Evolutionary conservation across 1,284 basidiomycete genomes (phyloP).

Genomic region (Apiotrichum mycotoxinovorans): DNA sequence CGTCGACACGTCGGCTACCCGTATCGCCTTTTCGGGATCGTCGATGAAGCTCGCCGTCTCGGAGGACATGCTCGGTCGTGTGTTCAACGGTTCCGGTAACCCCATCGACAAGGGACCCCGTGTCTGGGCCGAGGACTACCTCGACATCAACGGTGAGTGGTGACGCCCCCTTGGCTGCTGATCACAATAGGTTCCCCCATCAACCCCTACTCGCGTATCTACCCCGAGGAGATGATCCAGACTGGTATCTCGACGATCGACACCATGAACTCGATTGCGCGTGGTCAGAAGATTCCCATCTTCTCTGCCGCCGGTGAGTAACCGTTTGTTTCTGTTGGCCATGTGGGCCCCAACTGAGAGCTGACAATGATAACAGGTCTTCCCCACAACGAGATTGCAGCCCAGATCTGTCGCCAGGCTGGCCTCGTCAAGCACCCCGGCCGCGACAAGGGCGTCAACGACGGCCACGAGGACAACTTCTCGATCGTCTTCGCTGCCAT

Average conservation of each 20-base stretch:
- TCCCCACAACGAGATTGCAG: constrained; percentile 99
- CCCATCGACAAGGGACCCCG: constrained; percentile 98
- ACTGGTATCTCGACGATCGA: constrained; percentile 99
- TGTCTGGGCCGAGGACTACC: constrained; percentile 98
- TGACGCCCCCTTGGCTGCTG: background rate
- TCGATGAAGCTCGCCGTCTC: constrained; percentile 99
- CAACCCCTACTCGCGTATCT: constrained; percentile 98
- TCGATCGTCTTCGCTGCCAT: constrained; percentile 99
- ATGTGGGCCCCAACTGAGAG: background rate
- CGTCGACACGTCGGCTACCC: constrained; percentile 88
- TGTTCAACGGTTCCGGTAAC: constrained; percentile 98
- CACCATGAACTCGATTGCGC: constrained; percentile 98
- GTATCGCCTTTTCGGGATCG: constrained; percentile 96
- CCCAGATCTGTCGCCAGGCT: constrained; percentile 99
- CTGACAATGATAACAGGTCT: constrained; percentile 59
- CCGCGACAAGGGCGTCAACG: constrained; percentile 86
- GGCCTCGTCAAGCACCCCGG: constrained; percentile 87
- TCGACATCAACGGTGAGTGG: constrained; percentile 91
- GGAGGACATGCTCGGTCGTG: constrained; percentile 99
- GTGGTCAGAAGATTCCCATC: constrained; percentile 99
- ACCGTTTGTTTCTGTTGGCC: no score
- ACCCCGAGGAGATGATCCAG: constrained; percentile 99
- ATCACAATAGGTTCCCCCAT: constrained; percentile 81
- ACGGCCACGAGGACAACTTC: constrained; percentile 99
- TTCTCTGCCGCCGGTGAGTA: constrained; percentile 78